A percentile compares a stretch with the other conserved stretches of the same genome.
These are phyloP conservation scores for Fusarium dimerum DNA, from an alignment of 2,329 filamentous ascomycete genomes.

Conservation along the genomic window DNA sequence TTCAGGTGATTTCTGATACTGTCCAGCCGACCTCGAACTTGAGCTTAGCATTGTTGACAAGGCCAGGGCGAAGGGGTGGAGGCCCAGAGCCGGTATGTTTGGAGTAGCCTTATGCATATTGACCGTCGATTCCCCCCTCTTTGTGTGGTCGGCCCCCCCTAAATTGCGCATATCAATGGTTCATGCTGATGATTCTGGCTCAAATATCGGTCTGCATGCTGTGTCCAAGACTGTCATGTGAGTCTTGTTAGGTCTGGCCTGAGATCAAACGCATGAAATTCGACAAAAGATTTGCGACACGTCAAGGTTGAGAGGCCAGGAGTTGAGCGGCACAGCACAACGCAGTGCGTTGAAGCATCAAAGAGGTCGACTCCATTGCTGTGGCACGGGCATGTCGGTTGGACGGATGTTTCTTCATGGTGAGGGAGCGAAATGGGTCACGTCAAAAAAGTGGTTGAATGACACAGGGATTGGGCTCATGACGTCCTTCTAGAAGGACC, in stretches of 20 bases:
- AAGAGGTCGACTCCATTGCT: no score
- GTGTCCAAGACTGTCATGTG: no score
- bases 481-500: conserved; percentile 30
- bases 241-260: no score
- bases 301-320: no score
- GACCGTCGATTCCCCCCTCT: conserved; percentile 1
- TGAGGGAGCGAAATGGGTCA: conserved; percentile 26
- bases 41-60: background rate
- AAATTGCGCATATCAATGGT: conserved; percentile 30
- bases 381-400: no score
- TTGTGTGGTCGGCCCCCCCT: conserved; percentile 22
- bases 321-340: no score
- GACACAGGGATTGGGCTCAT: conserved; percentile 26
- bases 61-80: conserved; percentile 6
- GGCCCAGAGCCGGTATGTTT: conserved; percentile 16
- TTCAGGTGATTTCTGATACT: conserved; percentile 11
- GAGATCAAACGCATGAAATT: no score
- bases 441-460: no score
- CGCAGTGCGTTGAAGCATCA: no score
- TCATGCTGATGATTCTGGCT: conserved; percentile 18
- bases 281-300: no score
- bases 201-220: no score
- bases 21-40: conserved; percentile 3
- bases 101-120: conserved; percentile 24
- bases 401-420: conserved; percentile 14